These are phyloP conservation scores for Globisporangium sylvaticum DNA, from an alignment of 352 stramenopile genomes.

Conservation along the genomic window DNA sequence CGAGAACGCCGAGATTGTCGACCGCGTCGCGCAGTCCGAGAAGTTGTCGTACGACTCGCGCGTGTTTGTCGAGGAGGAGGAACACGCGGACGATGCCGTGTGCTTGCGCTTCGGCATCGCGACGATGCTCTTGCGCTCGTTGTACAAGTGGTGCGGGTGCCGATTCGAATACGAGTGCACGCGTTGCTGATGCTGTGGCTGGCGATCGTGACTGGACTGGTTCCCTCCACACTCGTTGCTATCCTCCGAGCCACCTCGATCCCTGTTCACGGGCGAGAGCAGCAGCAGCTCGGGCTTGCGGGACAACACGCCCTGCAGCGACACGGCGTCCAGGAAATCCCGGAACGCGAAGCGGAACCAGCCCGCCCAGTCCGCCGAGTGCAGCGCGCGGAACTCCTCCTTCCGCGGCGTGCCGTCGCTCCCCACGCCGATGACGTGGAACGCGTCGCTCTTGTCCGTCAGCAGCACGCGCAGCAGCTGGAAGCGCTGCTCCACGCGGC, in stretches of 20 bases:
- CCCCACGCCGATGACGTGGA: constrained; percentile 50
- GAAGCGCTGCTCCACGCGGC: constrained; percentile 38
- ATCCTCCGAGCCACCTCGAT: not conserved
- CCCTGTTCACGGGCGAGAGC: constrained; percentile 7
- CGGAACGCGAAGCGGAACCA: constrained; percentile 46
- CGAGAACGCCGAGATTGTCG: constrained; percentile 13
- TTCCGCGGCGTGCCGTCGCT: constrained; percentile 34
- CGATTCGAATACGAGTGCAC: not conserved
- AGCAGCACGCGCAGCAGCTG: constrained; percentile 44
- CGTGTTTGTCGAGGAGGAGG: too few species aligned
- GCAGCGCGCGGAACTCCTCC: constrained; percentile 40
- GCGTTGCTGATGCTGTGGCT: not conserved
- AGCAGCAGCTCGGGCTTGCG: constrained; percentile 38
- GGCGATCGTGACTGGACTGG: not conserved
- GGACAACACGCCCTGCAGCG: constrained; percentile 30
- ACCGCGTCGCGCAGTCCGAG: constrained; percentile 1
- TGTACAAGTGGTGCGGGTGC: not conserved
- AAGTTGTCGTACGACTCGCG: constrained; percentile 5
- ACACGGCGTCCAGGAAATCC: constrained; percentile 37
- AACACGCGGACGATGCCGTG: too few species aligned
- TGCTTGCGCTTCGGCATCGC: too few species aligned
- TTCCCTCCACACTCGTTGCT: not conserved
- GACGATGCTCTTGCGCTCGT: constrained; percentile 10
- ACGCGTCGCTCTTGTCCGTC: constrained; percentile 44
- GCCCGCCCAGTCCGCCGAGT: constrained; percentile 32